phyloP scores from a whole-genome alignment of 2,329 filamentous ascomycete species.

The Fusarium sp. region DNA sequence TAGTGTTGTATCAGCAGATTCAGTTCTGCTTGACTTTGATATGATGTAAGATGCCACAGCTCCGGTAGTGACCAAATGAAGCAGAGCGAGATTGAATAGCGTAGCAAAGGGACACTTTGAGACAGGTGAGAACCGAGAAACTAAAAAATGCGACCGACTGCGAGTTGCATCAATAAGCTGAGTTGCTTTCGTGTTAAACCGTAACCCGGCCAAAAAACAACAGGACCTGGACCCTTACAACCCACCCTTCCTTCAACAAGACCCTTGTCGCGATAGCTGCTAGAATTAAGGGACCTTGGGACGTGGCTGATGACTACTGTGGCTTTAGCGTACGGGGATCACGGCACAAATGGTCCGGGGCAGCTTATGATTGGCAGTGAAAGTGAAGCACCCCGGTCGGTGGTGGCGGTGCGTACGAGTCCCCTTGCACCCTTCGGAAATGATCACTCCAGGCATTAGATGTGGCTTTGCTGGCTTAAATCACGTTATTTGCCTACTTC shows the following conservation, averaged over 20 bases:
- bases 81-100: not conserved
- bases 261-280: slow-evolving; percentile 31
- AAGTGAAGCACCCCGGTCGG: not conserved
- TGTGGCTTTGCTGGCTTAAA: slow-evolving; percentile 14
- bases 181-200: slow-evolving; percentile 5
- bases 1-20: not conserved
- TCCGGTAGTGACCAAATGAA: not conserved
- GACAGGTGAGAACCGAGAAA: slow-evolving; percentile 18
- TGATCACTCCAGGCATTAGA: slow-evolving; percentile 28
- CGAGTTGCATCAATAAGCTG: slow-evolving; percentile 15
- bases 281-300: slow-evolving; percentile 29
- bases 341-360: slow-evolving; percentile 30
- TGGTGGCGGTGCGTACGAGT: slow-evolving; percentile 34
- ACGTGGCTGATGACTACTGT: slow-evolving; percentile 30
- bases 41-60: not conserved
- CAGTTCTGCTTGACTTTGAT: not conserved
- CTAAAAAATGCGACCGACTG: slow-evolving; percentile 13
- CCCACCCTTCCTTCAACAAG: slow-evolving; percentile 19
- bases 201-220: slow-evolving; percentile 23
- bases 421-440: slow-evolving; percentile 26
- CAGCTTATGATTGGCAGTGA: slow-evolving; percentile 5
- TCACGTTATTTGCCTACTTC: slow-evolving; percentile 29
- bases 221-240: slow-evolving; percentile 21
- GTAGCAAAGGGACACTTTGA: slow-evolving; percentile 7
- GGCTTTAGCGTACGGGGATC: slow-evolving; percentile 25